Evolutionary conservation across 176 grass and related monocot genomes (phyloP).

Genomic region (maize (Zea mays)): Zm-B73-REFERENCE-NAM-5.0 NC_050097.1:217245001-217245500

Average conservation of each 20-base stretch:
- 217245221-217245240: constrained; percentile 10
- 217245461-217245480: neutral
- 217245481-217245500: neutral
- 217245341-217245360: neutral
- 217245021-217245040: constrained; percentile 18
- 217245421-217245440: neutral
- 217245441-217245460: neutral
- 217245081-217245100: neutral
- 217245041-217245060: neutral
- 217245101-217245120: neutral
- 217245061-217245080: neutral
- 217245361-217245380: neutral
- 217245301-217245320: constrained; percentile 3
- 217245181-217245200: neutral
- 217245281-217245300: constrained; percentile 7
- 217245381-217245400: neutral
- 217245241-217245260: constrained; percentile 23
- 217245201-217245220: constrained; percentile 8
- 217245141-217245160: neutral
- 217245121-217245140: neutral
- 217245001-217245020: neutral
- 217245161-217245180: neutral
- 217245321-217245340: neutral
- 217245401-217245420: neutral
- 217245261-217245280: neutral